These are phyloP conservation scores for Leersia perrieri DNA, from an alignment of 176 grass and related monocot genomes.

Conservation along the genomic window DNA sequence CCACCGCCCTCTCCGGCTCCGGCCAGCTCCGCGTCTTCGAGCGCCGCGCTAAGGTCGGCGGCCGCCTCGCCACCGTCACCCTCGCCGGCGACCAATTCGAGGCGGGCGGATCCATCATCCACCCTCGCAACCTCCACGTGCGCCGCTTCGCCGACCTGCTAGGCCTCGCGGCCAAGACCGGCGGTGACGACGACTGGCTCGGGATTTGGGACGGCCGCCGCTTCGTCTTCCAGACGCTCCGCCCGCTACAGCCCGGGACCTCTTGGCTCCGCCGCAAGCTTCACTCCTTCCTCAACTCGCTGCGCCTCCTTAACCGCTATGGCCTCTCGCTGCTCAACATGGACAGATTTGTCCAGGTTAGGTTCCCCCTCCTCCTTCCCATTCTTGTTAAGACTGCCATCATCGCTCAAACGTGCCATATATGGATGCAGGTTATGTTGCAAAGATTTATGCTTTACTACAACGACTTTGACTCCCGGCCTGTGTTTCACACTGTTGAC, in stretches of 20 bases:
- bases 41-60: conserved; percentile 48
- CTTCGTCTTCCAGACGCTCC: conserved; percentile 71
- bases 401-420: no score
- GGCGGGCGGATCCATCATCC: conserved; percentile 78
- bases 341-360: conserved; percentile 65
- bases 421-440: conserved; percentile 53
- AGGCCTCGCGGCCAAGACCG: conserved; percentile 28
- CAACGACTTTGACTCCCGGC: conserved; percentile 53
- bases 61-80: conserved; percentile 61
- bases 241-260: conserved; percentile 40
- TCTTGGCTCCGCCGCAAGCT: conserved; percentile 56
- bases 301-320: conserved; percentile 60
- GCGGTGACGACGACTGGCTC: conserved; percentile 50
- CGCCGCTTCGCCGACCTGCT: conserved; percentile 60
- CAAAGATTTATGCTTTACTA: conserved; percentile 76
- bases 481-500: conserved; percentile 72
- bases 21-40: conserved; percentile 66
- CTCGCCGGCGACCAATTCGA: conserved; percentile 67
- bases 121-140: conserved; percentile 68
- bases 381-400: no score
- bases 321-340: conserved; percentile 67
- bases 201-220: conserved; percentile 72
- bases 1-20: conserved; percentile 17
- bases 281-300: conserved; percentile 46
- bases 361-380: conserved; percentile 4